Base-by-base conservation (phyloP, 345 rosid species). In the Clarkia xantiana region DNA sequence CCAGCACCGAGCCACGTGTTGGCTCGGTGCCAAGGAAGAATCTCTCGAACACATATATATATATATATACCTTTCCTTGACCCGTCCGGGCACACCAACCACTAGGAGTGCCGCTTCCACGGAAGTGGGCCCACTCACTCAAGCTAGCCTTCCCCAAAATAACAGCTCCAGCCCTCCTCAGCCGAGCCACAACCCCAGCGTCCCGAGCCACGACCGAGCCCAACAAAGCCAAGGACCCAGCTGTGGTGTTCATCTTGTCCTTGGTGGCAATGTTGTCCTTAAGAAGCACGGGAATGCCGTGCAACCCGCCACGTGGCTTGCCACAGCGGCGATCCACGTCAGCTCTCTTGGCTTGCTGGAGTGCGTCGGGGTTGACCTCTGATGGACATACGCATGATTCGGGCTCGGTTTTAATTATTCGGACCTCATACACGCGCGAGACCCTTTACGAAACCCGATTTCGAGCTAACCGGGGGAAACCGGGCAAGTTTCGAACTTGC, bases 81-180 rank as follows among this genome's bases (percentile, higher is more conserved):
- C 84, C 84, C 14, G 70, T 59, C 72, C 84, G 71, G 2, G 73
- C 82, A 40, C 81, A 54, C 61, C 75, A 84, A 14, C 80, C 91
- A 53, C 1, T 36, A 1, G 75, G 82, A 7, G 47, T 47, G 0
- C 2, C 4, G 1, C n/a, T n/a, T n/a, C 0, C 0, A 8, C 89
- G 59, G 14, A 72, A 74, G 60, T 39, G 0, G 54, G 78, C 69
- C 97, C 94, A 75, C 18, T 88, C 86, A 9, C 72, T 81, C 59
- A 82, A 34, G 67, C 93, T 81, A 29, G 86, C 82, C 68, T 84
- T 88, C 16, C 94, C 93, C 43, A 81, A 65, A 42, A 88, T 71
- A 16, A 84, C 71, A 11, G 84, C 82, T 13, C 89, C 86, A 10
- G 84, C 71, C 9, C 66, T 47, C 59, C 77, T 75, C 20, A 84